Evolutionary conservation across 257 asterid species (phyloP).

Genomic region (Solanum arcanum): DNA sequence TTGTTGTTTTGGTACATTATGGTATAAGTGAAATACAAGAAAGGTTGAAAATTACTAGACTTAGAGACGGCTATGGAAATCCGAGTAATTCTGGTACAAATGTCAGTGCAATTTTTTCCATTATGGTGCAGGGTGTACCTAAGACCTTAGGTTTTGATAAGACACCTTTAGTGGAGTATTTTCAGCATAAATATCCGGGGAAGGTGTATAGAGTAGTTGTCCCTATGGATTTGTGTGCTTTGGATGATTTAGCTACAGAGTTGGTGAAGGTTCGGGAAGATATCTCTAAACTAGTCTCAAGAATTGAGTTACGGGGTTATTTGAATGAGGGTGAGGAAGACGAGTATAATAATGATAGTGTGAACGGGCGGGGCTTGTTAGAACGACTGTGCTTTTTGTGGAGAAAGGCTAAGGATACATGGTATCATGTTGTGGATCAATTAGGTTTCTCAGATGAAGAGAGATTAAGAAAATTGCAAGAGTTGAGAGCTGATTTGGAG

Average conservation of each 20-base stretch:
- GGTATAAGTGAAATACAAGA: constrained; percentile 68
- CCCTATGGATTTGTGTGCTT: constrained; percentile 95
- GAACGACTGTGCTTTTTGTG: constrained; percentile 24
- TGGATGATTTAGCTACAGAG: constrained; percentile 88
- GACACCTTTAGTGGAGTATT: constrained; percentile 68
- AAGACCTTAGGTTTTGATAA: constrained; percentile 68
- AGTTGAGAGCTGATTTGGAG: constrained; percentile 85
- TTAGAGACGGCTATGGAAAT: constrained; percentile 77
- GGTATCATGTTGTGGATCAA: constrained; percentile 45
- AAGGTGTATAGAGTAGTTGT: constrained; percentile 70
- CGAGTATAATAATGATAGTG: constrained; percentile 17
- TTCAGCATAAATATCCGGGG: constrained; percentile 83
- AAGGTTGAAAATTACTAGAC: constrained; percentile 65
- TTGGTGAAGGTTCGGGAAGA: constrained; percentile 77
- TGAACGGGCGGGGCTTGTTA: constrained; percentile 27
- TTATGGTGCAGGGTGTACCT: constrained; percentile 86
- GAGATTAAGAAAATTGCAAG: constrained; percentile 84
- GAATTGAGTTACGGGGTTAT: constrained; percentile 59
- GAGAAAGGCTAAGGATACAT: constrained; percentile 53
- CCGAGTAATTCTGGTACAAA: constrained; percentile 54
- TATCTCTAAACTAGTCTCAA: constrained; percentile 52
- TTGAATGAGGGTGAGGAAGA: constrained; percentile 35
- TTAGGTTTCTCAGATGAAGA: constrained; percentile 89
- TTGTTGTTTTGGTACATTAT: constrained; percentile 62
- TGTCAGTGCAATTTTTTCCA: constrained; percentile 71